Conservation (phyloP, 2,329 filamentous ascomycete species). For the Aspergillus melleus region DNA sequence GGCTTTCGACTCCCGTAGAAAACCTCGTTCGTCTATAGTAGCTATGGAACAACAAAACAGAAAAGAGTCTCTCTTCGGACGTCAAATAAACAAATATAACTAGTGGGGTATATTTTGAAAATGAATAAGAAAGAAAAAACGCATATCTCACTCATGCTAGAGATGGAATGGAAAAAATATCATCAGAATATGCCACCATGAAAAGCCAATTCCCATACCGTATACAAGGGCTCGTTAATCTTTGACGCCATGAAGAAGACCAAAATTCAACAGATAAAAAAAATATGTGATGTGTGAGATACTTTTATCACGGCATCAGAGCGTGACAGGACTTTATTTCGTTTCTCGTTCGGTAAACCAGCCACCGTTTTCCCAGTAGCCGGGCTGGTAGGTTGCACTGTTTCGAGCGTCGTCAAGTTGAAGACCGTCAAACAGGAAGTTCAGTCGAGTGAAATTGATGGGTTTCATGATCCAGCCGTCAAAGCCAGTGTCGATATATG, state of each 20-base stretch:
- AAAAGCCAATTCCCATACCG: not conserved
- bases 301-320: not conserved
- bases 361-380: conserved; percentile 80
- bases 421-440: conserved; percentile 68
- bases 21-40: too few relatives aligned
- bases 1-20: too few relatives aligned
- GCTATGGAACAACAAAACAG: not conserved
- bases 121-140: not conserved
- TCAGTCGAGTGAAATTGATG: conserved; percentile 75
- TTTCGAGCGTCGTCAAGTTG: conserved; percentile 59
- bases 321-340: not conserved
- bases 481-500: conserved; percentile 76
- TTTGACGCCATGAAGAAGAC: not conserved
- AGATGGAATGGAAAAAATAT: not conserved
- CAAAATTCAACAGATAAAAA: not conserved
- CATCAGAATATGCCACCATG: not conserved
- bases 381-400: conserved; percentile 67
- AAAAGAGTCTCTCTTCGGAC: too few relatives aligned
- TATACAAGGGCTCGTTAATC: not conserved
- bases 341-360: conserved; percentile 60
- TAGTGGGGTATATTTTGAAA: not conserved
- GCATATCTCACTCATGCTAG: too few relatives aligned
- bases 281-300: not conserved
- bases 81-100: not conserved
- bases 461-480: conserved; percentile 92